These are phyloP conservation scores for Pythium scleroteichum DNA, from an alignment of 352 stramenopile genomes.

Conservation along the genomic window DNA sequence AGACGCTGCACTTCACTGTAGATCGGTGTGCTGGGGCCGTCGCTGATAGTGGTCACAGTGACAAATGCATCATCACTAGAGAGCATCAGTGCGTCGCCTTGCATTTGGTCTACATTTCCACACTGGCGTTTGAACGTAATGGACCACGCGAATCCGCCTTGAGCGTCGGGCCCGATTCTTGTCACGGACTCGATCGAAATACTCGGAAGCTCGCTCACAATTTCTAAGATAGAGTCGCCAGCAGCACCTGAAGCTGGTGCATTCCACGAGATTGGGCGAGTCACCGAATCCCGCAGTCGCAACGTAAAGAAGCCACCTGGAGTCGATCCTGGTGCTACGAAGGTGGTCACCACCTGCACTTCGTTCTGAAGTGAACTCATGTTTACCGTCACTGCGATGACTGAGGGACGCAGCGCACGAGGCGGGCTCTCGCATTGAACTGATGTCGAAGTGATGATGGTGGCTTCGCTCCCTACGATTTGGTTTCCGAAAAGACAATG, in stretches of 20 bases:
- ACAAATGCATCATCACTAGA: slow-evolving; percentile 25
- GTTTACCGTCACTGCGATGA: slow-evolving; percentile 23
- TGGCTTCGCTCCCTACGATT: slow-evolving; percentile 6
- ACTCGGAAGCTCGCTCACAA: slow-evolving; percentile 31
- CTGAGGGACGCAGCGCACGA: slow-evolving; percentile 23
- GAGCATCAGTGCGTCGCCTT: slow-evolving; percentile 25
- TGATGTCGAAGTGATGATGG: not conserved
- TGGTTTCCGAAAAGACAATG: slow-evolving; percentile 41
- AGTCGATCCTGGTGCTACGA: slow-evolving; percentile 8
- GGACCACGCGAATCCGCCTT: slow-evolving; percentile 38
- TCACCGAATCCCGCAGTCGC: slow-evolving; percentile 2
- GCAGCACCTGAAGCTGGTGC: slow-evolving; percentile 22
- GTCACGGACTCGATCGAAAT: slow-evolving; percentile 25
- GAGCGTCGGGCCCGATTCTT: slow-evolving; percentile 34
- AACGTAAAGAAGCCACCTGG: slow-evolving; percentile 35
- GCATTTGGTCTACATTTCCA: slow-evolving; percentile 35
- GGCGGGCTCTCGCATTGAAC: slow-evolving; percentile 33
- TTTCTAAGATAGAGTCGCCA: slow-evolving; percentile 32
- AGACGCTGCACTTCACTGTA: slow-evolving; percentile 25
- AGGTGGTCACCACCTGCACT: slow-evolving; percentile 32
- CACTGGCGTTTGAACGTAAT: slow-evolving; percentile 38
- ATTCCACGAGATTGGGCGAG: slow-evolving; percentile 35
- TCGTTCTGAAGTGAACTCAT: slow-evolving; percentile 25
- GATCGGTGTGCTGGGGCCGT: slow-evolving; percentile 27
- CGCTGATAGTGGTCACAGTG: slow-evolving; percentile 24